Percentiles rank a stretch among this genome's conserved stretches.
phyloP scores from a whole-genome alignment of 2,329 filamentous ascomycete species.

The Alternaria arbusti region DNA sequence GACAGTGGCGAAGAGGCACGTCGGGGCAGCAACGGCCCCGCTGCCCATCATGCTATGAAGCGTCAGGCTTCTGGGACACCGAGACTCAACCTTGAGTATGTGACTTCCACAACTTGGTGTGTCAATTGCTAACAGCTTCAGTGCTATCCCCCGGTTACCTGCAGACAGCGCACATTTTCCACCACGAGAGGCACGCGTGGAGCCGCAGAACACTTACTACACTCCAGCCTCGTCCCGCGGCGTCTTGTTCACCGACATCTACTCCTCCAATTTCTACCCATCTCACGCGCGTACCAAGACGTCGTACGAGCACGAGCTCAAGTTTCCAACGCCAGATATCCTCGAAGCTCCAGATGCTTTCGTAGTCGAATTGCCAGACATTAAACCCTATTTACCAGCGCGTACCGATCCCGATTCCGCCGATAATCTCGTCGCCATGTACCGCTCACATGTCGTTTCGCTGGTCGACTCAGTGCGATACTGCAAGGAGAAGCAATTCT shows the following conservation, averaged over 20 bases:
- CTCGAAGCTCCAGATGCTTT: constrained; percentile 68
- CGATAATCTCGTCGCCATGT: constrained; percentile 83
- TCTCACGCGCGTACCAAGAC: constrained; percentile 47
- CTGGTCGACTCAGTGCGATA: constrained; percentile 94
- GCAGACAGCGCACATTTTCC: constrained; percentile 59
- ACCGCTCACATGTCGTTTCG: constrained; percentile 93
- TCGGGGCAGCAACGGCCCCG: constrained; percentile 28
- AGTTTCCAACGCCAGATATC: constrained; percentile 66
- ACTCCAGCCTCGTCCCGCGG: constrained; percentile 52
- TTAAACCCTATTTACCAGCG: constrained; percentile 78
- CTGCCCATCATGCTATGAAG: constrained; percentile 31
- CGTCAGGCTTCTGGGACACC: constrained; percentile 43
- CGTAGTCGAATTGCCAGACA: constrained; percentile 80
- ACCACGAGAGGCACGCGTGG: constrained; percentile 32
- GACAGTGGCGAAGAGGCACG: constrained; percentile 35
- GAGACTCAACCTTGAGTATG: constrained; percentile 46
- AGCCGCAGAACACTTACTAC: constrained; percentile 37
- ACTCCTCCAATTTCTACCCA: constrained; percentile 50
- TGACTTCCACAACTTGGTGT: background rate
- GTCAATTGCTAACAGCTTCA: constrained; percentile 23
- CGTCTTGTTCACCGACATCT: constrained; percentile 56
- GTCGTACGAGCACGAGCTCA: constrained; percentile 68
- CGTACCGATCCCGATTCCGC: constrained; percentile 88
- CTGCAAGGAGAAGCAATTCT: constrained; percentile 96
- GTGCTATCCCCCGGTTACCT: constrained; percentile 53